phyloP scores from a whole-genome alignment of 768 basidiomycete genomes.

The Lactarius quietus region DNA sequence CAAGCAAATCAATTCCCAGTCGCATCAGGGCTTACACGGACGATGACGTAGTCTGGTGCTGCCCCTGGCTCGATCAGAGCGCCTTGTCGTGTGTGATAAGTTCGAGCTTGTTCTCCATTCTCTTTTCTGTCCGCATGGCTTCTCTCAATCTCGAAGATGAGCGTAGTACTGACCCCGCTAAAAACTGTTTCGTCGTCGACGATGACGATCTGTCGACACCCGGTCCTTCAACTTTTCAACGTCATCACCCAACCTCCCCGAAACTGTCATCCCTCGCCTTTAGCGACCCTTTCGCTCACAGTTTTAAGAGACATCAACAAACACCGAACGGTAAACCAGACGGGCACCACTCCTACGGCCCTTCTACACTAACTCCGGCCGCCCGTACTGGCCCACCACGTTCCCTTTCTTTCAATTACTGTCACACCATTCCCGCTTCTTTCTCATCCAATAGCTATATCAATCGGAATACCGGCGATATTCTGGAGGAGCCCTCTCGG shows the following conservation, averaged over 20 bases:
- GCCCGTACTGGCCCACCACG: constrained; percentile 22
- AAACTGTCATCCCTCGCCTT: constrained; percentile 1
- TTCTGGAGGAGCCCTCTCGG: constrained; percentile 34
- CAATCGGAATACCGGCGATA: constrained; percentile 28
- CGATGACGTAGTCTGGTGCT: neutral
- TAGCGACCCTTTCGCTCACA: neutral
- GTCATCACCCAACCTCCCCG: constrained; percentile 1
- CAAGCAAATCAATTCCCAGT: too few species aligned
- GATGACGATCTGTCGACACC: neutral
- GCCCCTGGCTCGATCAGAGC: neutral
- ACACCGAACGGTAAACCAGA: neutral
- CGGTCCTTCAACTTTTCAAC: neutral
- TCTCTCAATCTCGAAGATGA: neutral
- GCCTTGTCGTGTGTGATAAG: neutral
- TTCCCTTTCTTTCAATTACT: constrained; percentile 18
- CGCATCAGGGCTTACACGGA: neutral
- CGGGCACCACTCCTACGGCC: neutral
- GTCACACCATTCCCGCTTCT: constrained; percentile 1
- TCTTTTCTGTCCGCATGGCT: neutral
- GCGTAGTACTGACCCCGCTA: neutral
- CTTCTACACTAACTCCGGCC: constrained; percentile 15
- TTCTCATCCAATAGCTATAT: constrained; percentile 7
- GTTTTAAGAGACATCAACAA: neutral
- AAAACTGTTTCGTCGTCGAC: neutral
- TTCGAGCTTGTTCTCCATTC: neutral